Conservation (phyloP, 805 yeast genomes). For the Candida koratica region DNA sequence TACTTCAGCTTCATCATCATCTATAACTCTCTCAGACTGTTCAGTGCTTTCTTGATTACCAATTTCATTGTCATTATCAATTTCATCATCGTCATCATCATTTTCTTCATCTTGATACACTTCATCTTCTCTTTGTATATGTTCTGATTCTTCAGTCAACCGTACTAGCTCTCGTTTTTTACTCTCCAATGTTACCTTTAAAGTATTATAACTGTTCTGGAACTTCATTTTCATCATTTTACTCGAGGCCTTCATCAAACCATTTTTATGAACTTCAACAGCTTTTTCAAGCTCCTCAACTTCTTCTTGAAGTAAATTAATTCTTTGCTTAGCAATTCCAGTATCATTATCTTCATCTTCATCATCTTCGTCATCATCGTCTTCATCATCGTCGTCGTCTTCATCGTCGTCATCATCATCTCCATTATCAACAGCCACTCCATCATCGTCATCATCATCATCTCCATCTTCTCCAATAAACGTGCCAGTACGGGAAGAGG, state of each 20-base stretch:
- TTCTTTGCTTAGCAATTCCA: conserved; percentile 46
- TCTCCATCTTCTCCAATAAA: conserved; percentile 22
- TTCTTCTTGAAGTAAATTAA: conserved; percentile 77
- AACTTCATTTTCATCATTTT: conserved; percentile 86
- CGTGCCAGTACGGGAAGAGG: conserved; percentile 9
- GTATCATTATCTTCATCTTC: conserved; percentile 50
- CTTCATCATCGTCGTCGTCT: conserved; percentile 54
- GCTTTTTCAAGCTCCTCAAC: conserved; percentile 75
- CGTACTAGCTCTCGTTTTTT: conserved; percentile 62
- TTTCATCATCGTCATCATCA: conserved; percentile 28
- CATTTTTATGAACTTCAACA: conserved; percentile 68
- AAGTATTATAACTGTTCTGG: conserved; percentile 70
- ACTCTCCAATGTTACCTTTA: conserved; percentile 76
- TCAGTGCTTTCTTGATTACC: conserved; percentile 32
- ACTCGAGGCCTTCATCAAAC: conserved; percentile 68
- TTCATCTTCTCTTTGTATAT: conserved; percentile 21
- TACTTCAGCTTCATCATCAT: conserved; percentile 16
- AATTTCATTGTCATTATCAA: conserved; percentile 25
- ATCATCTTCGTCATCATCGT: conserved; percentile 47
- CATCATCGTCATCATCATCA: conserved; percentile 33
- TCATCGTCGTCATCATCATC: conserved; percentile 50
- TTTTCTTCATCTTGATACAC: conserved; percentile 26
- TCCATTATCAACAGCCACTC: conserved; percentile 36
- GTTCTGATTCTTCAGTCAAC: conserved; percentile 20
- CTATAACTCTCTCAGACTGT: conserved; percentile 16